Percentiles rank a stretch among this genome's conserved stretches.
Evolutionary conservation across 2,329 filamentous ascomycete genomes (phyloP).

Genomic region (Pseudogymnoascus sp.): DNA sequence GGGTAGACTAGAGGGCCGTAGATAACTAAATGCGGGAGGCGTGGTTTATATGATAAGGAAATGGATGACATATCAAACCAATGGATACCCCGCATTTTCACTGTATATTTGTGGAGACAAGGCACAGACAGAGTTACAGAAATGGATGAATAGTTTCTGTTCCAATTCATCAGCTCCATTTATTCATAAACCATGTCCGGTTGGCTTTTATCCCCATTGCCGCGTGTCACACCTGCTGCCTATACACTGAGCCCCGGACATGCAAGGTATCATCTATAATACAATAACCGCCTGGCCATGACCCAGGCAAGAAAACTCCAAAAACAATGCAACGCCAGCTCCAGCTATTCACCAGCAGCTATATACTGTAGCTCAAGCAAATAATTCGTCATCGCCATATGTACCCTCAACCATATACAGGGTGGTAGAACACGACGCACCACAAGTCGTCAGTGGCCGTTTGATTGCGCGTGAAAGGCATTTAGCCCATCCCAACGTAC

Average conservation of each 20-base stretch:
- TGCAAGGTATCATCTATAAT: slow-evolving; percentile 4
- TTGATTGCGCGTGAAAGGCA: neutral
- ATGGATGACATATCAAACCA: neutral
- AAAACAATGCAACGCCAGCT: slow-evolving; percentile 3
- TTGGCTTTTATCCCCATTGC: neutral
- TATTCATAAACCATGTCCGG: neutral
- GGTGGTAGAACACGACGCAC: neutral
- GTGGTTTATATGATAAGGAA: slow-evolving; percentile 1
- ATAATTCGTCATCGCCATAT: neutral
- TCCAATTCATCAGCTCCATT: slow-evolving; percentile 2
- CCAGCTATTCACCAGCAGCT: neutral
- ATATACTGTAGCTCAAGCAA: slow-evolving; percentile 4
- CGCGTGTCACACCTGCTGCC: neutral
- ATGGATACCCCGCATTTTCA: slow-evolving; percentile 5
- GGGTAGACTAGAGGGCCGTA: neutral
- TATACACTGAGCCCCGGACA: neutral
- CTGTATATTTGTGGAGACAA: neutral
- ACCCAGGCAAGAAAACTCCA: neutral
- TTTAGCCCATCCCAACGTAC: slow-evolving; percentile 71
- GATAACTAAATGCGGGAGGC: slow-evolving; percentile 3
- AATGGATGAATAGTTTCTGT: slow-evolving; percentile 1
- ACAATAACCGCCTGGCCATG: neutral
- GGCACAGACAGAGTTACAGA: neutral
- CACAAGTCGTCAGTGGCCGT: neutral
- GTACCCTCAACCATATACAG: neutral